Base-by-base conservation (phyloP, 163 green algal genomes). In the Scenedesmus sp. region DNA sequence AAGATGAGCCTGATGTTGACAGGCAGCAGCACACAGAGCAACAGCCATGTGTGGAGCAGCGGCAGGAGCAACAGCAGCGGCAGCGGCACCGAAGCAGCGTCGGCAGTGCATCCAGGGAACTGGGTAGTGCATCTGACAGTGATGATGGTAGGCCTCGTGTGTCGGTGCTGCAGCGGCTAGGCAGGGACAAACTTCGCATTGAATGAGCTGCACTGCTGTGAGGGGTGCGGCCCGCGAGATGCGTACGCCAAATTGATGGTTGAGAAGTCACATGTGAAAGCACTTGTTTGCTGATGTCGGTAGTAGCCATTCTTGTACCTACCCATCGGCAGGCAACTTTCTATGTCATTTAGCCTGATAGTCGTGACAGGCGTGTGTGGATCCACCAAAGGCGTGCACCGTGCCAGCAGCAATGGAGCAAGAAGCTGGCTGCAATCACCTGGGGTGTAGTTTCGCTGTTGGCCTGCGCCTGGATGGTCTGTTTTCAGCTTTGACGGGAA, bases 111-210 rank as follows among this genome's bases (percentile, higher is more conserved):
- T 76, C 65, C 4, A n/a, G 59, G 59, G n/a, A n/a, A n/a, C n/a
- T n/a, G n/a, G 59, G 59, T 22, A 72, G 59, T 22, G 33, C 22
- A 16, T 22, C 59, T 5, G 65, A 76, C 30, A 76, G 65, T 40
- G 65, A 76, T 5, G 65, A 76, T 76, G 65, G 65, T 24, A 20
- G 3, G 42, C 40, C 2, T 7, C 78, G 78, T 33, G 20, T 56
- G 42, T 84, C 78, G 15, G 78, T 84, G 78, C 30, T 84, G 78
- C 78, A 84, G 40, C 78, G 78, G 22, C 78, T 84, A n/a, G 37
- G 78, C 42, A 51, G 78, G 65, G 40, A 76, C 65, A 76, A 40
- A 30, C 40, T 40, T n/a, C 6, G 56, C 56, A 56, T n/a, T n/a
- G 49, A 26, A 24, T 68, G 16, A 16, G 15, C 15, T 76, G 65